These are phyloP conservation scores for Lactifluus hygrophoroides DNA, from an alignment of 768 basidiomycete genomes.

Conservation along the genomic window DNA sequence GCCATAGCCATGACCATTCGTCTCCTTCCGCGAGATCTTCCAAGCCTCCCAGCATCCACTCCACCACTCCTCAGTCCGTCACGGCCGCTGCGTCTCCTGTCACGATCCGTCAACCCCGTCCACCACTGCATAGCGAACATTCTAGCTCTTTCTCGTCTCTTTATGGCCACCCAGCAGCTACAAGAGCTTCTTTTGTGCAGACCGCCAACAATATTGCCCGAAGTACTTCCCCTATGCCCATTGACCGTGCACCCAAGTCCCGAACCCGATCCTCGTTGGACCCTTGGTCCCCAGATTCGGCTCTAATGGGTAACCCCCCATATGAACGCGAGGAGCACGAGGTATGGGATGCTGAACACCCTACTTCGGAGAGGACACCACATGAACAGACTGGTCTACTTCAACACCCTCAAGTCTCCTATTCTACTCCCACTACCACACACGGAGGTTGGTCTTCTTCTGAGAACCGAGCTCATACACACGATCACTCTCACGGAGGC, in stretches of 20 bases:
- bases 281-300: conserved; percentile 4
- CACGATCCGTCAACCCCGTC: conserved; percentile 28
- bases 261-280: conserved; percentile 24
- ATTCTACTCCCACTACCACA: background rate
- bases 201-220: conserved; percentile 75
- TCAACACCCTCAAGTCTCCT: conserved; percentile 3
- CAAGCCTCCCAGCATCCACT: conserved; percentile 8
- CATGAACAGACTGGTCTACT: conserved; percentile 37
- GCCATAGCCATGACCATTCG: conserved; percentile 26
- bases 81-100: conserved; percentile 12
- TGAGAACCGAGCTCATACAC: conserved; percentile 24
- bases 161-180: conserved; percentile 67
- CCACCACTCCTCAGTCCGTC: background rate
- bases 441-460: conserved; percentile 2
- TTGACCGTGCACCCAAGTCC: conserved; percentile 14
- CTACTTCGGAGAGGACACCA: background rate
- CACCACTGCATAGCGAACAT: conserved; percentile 24
- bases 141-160: conserved; percentile 49
- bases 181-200: conserved; percentile 65
- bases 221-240: conserved; percentile 37
- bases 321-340: conserved; percentile 7
- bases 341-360: background rate
- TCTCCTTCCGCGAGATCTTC: conserved; percentile 12
- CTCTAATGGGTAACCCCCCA: background rate
- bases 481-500: conserved; percentile 41